Conservation (phyloP, 1,284 basidiomycete genomes). For the Marasmius fiardii region DNA sequence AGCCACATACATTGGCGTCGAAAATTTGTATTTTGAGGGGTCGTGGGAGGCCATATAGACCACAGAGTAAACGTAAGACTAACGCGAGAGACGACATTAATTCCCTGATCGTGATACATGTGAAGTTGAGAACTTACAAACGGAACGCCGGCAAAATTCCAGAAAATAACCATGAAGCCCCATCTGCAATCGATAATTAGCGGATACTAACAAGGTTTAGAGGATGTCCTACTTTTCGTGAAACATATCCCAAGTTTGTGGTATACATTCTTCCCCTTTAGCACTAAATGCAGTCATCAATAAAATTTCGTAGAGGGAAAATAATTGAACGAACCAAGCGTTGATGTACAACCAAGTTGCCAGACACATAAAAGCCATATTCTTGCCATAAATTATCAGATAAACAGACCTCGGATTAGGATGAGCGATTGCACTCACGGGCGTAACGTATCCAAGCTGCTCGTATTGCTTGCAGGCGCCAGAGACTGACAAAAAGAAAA, state of each 20-base stretch:
- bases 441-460: conserved; percentile 87
- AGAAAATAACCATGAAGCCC: conserved; percentile 96
- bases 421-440: conserved; percentile 46
- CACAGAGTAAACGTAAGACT: conserved; percentile 96
- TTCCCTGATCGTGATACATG: conserved; percentile 1
- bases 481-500: conserved; percentile 91
- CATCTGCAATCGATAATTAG: conserved; percentile 38
- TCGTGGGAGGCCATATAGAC: conserved; percentile 98
- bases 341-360: conserved; percentile 97
- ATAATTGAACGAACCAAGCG: conserved; percentile 64
- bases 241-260: conserved; percentile 99
- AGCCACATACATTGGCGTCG: conserved; percentile 68
- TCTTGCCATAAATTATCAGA: conserved; percentile 41
- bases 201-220: background rate
- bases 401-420: background rate
- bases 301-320: conserved; percentile 17
- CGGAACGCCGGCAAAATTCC: conserved; percentile 95
- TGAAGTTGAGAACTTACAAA: conserved; percentile 50
- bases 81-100: conserved; percentile 19
- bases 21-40: conserved; percentile 85
- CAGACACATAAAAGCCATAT: conserved; percentile 96
- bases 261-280: conserved; percentile 96
- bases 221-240: conserved; percentile 76
- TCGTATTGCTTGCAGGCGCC: conserved; percentile 97
- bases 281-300: conserved; percentile 34